Base-by-base conservation (phyloP, 2,329 filamentous ascomycete genomes). In the Fusarium sp. region DNA sequence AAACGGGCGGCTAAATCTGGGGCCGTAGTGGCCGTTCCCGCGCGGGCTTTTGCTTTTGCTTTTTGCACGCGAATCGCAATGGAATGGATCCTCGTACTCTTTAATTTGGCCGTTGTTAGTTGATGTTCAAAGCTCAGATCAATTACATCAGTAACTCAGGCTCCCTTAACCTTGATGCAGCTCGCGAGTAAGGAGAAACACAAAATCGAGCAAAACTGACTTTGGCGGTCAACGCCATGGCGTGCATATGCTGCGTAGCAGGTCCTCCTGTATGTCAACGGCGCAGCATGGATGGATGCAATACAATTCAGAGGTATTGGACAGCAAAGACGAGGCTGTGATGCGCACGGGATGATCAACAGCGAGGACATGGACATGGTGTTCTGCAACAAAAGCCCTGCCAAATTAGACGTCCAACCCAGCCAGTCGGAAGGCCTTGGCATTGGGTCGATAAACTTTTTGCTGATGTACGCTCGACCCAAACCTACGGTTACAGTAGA, bases 1-100 rank as follows among this genome's bases (percentile, higher is more conserved):
- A 51, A 65, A 43, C 51, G 51, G 57, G 47, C 63, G 59, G 63
- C 24, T 65, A 66, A 65, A 53, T 63, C 58, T 65, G 62, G 62
- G 63, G 62, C 62, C 28, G 49, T 42, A 22, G 24, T 38, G 34
- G 36, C 36, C 34, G 43, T 60, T 56, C 61, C 42, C 39, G 49
- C 55, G 54, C 39, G 34, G 46, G 55, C 42, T 58, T 56, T 67
- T 49, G 55, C 42, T 58, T 56, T 67, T 57, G 43, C 63, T 64
- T 53, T 64, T 53, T 58, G 31, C 29, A 4, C 26, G 15, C 44
- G 31, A 60, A 54, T 60, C 32, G 43, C 15, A 52, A 35, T 28
- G 26, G 40, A 42, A 24, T 35, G 25, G 15, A 19, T 39, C 15
- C 36, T 25, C 36, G 34, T 19, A 19, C 31, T 42, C 40, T 35